Conservation (phyloP, 768 basidiomycete species). For the Auriscalpium vulgare region DNA sequence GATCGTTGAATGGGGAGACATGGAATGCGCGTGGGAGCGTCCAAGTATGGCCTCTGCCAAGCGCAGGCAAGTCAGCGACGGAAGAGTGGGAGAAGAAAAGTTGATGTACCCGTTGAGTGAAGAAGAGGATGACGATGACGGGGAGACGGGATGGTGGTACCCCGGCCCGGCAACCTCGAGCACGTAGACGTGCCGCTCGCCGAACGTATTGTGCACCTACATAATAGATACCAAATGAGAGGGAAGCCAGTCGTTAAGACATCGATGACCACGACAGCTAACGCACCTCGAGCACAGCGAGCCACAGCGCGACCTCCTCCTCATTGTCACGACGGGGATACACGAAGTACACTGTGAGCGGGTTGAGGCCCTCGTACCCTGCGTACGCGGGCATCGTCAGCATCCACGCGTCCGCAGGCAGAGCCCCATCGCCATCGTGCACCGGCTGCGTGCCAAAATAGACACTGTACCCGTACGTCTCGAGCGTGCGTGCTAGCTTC, state of each 20-base stretch:
- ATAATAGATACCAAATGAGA: background rate
- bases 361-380: slow-evolving; percentile 66
- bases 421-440: slow-evolving; percentile 13
- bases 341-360: slow-evolving; percentile 60
- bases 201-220: slow-evolving; percentile 69
- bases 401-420: slow-evolving; percentile 54
- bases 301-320: slow-evolving; percentile 21
- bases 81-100: no score
- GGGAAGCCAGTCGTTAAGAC: background rate
- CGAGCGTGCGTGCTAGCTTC: slow-evolving; percentile 34
- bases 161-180: slow-evolving; percentile 39
- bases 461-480: slow-evolving; percentile 13
- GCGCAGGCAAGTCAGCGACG: no score
- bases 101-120: no score
- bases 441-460: no score
- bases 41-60: slow-evolving; percentile 52
- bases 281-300: slow-evolving; percentile 51
- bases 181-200: slow-evolving; percentile 56
- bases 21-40: slow-evolving; percentile 62
- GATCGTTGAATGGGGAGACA: slow-evolving; percentile 72
- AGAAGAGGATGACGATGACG: no score
- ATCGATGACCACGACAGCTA: background rate
- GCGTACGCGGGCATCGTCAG: slow-evolving; percentile 66
- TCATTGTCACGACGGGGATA: slow-evolving; percentile 27
- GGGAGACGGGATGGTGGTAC: no score